Conservation (phyloP, 1,284 basidiomycete species). For the Trichosporon faecale region DNA sequence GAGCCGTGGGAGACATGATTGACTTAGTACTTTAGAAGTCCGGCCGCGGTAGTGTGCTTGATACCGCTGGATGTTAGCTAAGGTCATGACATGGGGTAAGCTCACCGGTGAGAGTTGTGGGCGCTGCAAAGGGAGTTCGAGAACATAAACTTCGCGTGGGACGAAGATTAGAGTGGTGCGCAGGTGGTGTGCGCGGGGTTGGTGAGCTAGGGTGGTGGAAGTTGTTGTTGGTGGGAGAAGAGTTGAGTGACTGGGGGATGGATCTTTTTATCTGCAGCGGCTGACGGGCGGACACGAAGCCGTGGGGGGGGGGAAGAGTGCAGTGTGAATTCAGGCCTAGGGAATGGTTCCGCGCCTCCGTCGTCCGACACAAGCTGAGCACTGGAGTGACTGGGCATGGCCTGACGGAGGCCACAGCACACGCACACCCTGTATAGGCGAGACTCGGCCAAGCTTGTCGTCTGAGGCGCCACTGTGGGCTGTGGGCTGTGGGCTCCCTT, state of each 20-base stretch:
- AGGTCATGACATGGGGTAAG: slow-evolving; percentile 10
- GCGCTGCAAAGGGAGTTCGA: slow-evolving; percentile 48
- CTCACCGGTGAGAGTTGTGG: slow-evolving; percentile 49
- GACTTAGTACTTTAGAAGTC: slow-evolving; percentile 36
- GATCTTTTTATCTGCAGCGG: slow-evolving; percentile 1
- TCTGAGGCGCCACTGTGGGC: background rate
- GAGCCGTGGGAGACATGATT: slow-evolving; percentile 51
- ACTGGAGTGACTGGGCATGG: too few species aligned
- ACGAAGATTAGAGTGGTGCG: slow-evolving; percentile 2
- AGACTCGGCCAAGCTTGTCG: background rate
- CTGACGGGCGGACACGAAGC: background rate
- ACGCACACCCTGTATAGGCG: background rate
- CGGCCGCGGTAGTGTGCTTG: slow-evolving; percentile 52
- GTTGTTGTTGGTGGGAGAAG: background rate
- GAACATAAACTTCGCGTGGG: slow-evolving; percentile 39
- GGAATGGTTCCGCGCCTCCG: slow-evolving; percentile 3
- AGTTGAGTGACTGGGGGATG: background rate
- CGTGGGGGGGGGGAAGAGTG: background rate
- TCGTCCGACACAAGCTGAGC: background rate
- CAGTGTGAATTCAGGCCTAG: background rate
- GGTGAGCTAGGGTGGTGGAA: background rate
- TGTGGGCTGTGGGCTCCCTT: too few species aligned
- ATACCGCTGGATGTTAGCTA: slow-evolving; percentile 44
- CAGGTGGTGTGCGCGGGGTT: background rate
- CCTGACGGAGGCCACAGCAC: background rate